Conservation (phyloP, 192 early-diverging fungal genomes). For the Coemansia sp. region DNA sequence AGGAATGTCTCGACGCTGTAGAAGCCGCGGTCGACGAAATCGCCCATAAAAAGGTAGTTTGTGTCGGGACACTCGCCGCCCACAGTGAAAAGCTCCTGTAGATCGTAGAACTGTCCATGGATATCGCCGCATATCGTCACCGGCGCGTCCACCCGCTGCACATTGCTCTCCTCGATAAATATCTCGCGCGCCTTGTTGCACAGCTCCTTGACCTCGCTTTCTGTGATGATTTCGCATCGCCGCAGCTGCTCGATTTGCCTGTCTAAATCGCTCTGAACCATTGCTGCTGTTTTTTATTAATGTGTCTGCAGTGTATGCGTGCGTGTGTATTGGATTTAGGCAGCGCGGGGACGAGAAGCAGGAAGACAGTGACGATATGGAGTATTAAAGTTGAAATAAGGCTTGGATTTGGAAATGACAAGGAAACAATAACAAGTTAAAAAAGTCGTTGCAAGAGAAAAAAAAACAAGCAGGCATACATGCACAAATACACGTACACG, state of each 20-base stretch:
- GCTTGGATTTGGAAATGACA: slow-evolving; percentile 6
- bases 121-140: slow-evolving; percentile 96
- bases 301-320: too few species aligned
- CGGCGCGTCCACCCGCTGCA: slow-evolving; percentile 92
- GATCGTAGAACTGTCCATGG: slow-evolving; percentile 96
- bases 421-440: slow-evolving; percentile 12
- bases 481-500: too few species aligned
- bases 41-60: slow-evolving; percentile 97
- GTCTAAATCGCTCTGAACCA: slow-evolving; percentile 55
- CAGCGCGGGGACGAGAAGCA: too few species aligned
- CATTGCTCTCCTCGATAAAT: slow-evolving; percentile 93
- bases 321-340: not conserved
- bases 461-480: slow-evolving; percentile 5
- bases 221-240: slow-evolving; percentile 88
- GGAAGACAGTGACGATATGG: too few species aligned
- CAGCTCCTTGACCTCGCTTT: slow-evolving; percentile 88
- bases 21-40: slow-evolving; percentile 95
- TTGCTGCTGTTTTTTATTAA: too few species aligned
- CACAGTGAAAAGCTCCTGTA: slow-evolving; percentile 89
- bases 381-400: not conserved
- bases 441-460: slow-evolving; percentile 2
- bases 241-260: slow-evolving; percentile 85
- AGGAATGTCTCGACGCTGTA: slow-evolving; percentile 97
- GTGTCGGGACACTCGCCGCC: slow-evolving; percentile 96
- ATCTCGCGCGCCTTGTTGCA: slow-evolving; percentile 95